Conservation (phyloP, 495 filamentous ascomycete genomes). For the Hypoxylon rickii region DNA sequence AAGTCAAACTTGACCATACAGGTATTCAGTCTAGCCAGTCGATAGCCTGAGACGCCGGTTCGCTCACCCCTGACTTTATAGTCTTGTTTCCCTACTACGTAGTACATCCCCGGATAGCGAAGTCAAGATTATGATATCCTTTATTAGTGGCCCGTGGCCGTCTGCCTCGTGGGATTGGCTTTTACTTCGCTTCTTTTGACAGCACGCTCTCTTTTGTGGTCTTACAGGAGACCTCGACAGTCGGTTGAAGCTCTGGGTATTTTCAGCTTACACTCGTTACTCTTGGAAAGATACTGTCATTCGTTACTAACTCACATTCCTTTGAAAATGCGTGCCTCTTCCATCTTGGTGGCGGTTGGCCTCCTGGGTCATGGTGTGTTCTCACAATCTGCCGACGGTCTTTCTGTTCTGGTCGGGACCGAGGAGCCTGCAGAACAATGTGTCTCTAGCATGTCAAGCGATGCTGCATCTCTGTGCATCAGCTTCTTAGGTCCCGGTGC, state of each 20-base stretch:
- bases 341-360: slow-evolving; percentile 4
- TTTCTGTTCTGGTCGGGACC: not conserved
- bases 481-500: not conserved
- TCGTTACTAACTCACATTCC: not conserved
- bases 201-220: slow-evolving; percentile 9
- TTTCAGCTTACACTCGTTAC: slow-evolving; percentile 1
- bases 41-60: slow-evolving; percentile 19
- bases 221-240: too few species aligned
- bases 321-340: slow-evolving; percentile 12
- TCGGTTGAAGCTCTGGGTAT: too few species aligned
- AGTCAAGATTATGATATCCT: slow-evolving; percentile 2
- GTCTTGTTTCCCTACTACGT: not conserved
- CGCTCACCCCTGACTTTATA: slow-evolving; percentile 4
- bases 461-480: slow-evolving; percentile 3
- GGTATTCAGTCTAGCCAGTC: slow-evolving; percentile 3
- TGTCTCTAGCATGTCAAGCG: not conserved
- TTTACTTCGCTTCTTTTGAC: not conserved
- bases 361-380: not conserved
- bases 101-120: slow-evolving; percentile 3
- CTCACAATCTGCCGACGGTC: slow-evolving; percentile 2
- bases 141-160: not conserved
- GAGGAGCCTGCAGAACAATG: not conserved
- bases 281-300: slow-evolving; percentile 1
- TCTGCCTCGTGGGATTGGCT: not conserved
- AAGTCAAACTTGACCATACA: not conserved